Evolutionary conservation across 768 basidiomycete species (phyloP).

Genomic region (Rubroboletus pulcherrimus): DNA sequence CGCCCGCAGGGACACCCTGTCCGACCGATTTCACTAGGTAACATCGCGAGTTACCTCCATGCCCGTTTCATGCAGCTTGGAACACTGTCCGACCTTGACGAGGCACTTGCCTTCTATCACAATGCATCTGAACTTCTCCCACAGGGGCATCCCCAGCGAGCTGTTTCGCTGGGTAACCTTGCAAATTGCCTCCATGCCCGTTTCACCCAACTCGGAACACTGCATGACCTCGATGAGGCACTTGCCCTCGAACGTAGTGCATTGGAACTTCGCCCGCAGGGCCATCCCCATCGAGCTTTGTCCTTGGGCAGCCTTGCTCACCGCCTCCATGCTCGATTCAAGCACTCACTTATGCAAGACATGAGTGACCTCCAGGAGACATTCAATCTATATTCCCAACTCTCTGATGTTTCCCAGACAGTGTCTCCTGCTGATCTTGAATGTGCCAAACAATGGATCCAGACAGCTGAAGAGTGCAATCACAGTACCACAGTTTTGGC

Average conservation of each 20-base stretch:
- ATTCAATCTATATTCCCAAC: not conserved
- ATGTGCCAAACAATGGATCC: not conserved
- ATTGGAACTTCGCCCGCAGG: not conserved
- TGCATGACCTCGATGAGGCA: not conserved
- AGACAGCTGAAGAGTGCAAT: not conserved
- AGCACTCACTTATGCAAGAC: not conserved
- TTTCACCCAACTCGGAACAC: not conserved
- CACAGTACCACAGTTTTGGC: not conserved
- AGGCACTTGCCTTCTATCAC: not conserved
- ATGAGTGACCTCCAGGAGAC: not conserved
- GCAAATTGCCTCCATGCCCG: not conserved
- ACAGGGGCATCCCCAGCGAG: not conserved
- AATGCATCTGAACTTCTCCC: not conserved
- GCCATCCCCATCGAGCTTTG: not conserved
- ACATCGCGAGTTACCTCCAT: not conserved
- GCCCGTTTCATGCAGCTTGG: not conserved
- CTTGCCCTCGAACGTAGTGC: not conserved
- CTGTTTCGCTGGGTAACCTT: not conserved
- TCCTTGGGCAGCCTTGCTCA: not conserved
- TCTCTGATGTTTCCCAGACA: not conserved
- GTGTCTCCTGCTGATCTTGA: not conserved
- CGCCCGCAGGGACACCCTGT: not conserved
- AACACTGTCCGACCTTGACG: not conserved
- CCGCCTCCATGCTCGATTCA: not conserved
- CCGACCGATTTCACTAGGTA: not conserved